Evolutionary conservation across 768 basidiomycete genomes (phyloP).

Genomic region (Dioszegia aurantiaca): DNA sequence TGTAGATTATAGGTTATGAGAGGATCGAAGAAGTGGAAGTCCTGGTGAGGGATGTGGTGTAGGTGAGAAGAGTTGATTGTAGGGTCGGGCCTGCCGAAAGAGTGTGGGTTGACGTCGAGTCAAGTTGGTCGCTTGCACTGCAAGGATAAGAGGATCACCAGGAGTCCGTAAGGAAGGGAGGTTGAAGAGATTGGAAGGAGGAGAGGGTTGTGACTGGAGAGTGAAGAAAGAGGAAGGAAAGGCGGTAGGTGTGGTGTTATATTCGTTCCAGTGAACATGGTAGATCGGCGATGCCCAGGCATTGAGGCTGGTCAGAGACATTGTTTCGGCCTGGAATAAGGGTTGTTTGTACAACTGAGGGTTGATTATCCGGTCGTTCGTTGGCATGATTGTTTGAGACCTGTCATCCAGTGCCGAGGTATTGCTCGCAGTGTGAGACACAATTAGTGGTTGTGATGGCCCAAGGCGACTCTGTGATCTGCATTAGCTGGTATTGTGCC

Average conservation of each 20-base stretch:
- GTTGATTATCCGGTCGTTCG: no score
- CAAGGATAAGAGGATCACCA: constrained; percentile 16
- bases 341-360: no score
- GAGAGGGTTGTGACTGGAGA: constrained; percentile 7
- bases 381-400: no score
- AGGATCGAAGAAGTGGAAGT: constrained; percentile 4
- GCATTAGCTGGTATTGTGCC: no score
- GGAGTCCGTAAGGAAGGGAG: constrained; percentile 12
- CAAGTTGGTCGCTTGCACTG: constrained; percentile 17
- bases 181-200: neutral
- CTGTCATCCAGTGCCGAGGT: no score
- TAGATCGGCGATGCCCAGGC: neutral
- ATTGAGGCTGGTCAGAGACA: constrained; percentile 5
- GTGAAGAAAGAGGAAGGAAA: constrained; percentile 7
- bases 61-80: neutral
- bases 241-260: neutral
- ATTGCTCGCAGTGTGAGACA: no score
- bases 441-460: no score
- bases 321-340: neutral
- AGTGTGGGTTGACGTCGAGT: constrained; percentile 16
- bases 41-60: constrained; percentile 6
- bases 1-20: neutral
- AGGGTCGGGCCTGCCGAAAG: constrained; percentile 16
- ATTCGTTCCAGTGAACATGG: neutral
- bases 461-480: no score